Base-by-base conservation (phyloP, 441 rosid species). In the Sinapis alba region DNA sequence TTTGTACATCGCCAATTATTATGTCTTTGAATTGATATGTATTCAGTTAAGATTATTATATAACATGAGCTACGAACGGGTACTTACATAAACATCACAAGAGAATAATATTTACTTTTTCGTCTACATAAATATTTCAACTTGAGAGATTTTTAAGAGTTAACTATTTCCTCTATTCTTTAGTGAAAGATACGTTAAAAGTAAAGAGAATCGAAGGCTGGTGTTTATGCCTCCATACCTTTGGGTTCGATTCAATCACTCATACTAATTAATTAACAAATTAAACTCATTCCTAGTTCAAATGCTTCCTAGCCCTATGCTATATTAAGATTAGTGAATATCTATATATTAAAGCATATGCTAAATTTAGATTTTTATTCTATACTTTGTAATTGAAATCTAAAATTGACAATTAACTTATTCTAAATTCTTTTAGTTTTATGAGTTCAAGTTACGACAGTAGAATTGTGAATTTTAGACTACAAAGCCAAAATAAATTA, bases 161-260 rank as follows among this genome's bases (percentile, higher is more conserved):
- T 62, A 24, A 11, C 13, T 28, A 36, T 43, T 69, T 62, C 34
- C 51, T 38, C 15, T 11, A 62, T 54, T 56, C 21, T 70, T 30
- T 38, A 51, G 27, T 75, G 74, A 68, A 68, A 36, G 69, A 75
- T 68, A 62, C 47, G 69, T 51, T 43, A 27, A 21, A 27, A 30
- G 67, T 57, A 69, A 41, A 18, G 9, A 62, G 62, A 57, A 34
- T 45, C 61, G 34, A 70, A 76, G 65, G 54, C 71, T 15, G 58
- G 15, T 20, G 50, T 21, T 11, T 68, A 26, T 63, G 56, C 20
- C 79, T 75, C 69, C 65, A 53, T 38, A 43, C 47, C 64, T 69
- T 62, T 56, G 71, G 67, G 63, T 76, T 70, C 75, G 72, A 70
- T 34, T 66, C 50, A 65, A 47, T 77, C 76, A 45, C 67, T 56